Evolutionary conservation across 2,329 filamentous ascomycete species (phyloP).

Genomic region (Fusarium pseudograminearum): DNA sequence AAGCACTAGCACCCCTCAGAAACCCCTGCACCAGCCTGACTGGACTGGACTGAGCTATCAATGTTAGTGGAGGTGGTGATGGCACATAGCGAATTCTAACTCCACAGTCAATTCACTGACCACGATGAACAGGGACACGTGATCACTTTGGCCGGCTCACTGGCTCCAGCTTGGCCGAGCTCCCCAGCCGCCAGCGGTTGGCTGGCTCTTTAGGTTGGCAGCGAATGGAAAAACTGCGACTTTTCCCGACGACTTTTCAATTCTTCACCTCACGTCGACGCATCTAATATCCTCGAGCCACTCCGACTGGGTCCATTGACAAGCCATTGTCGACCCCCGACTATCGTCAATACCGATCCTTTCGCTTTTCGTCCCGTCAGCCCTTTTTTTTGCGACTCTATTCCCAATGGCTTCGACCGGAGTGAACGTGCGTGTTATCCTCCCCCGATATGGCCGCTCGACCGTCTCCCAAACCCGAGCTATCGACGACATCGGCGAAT

Average conservation of each 20-base stretch:
- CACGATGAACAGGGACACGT: constrained; percentile 36
- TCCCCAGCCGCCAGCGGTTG: constrained; percentile 47
- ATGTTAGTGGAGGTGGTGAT: constrained; percentile 12
- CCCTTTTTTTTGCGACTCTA: constrained; percentile 57
- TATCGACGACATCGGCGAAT: constrained; percentile 30
- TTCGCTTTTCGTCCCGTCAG: constrained; percentile 54
- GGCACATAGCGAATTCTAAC: constrained; percentile 15
- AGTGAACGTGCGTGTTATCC: constrained; percentile 70
- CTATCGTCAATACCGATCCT: constrained; percentile 52
- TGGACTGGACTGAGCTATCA: constrained; percentile 8
- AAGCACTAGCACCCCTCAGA: constrained; percentile 20
- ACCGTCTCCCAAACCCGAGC: constrained; percentile 38
- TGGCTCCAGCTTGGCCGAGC: constrained; percentile 52
- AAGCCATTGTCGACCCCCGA: constrained; percentile 55
- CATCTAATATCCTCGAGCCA: constrained; percentile 56
- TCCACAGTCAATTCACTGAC: constrained; percentile 13
- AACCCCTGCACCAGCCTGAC: constrained; percentile 27
- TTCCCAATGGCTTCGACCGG: constrained; percentile 74
- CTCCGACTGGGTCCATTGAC: constrained; percentile 60
- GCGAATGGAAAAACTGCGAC: constrained; percentile 59
- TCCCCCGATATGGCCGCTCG: constrained; percentile 45
- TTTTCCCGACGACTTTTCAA: constrained; percentile 61
- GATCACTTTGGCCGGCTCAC: constrained; percentile 43
- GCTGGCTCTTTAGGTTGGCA: constrained; percentile 32
- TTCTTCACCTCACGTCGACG: constrained; percentile 55